These are phyloP conservation scores for Hebeloma cylindrosporum DNA, from an alignment of 768 basidiomycete species.

Conservation along the genomic window DNA sequence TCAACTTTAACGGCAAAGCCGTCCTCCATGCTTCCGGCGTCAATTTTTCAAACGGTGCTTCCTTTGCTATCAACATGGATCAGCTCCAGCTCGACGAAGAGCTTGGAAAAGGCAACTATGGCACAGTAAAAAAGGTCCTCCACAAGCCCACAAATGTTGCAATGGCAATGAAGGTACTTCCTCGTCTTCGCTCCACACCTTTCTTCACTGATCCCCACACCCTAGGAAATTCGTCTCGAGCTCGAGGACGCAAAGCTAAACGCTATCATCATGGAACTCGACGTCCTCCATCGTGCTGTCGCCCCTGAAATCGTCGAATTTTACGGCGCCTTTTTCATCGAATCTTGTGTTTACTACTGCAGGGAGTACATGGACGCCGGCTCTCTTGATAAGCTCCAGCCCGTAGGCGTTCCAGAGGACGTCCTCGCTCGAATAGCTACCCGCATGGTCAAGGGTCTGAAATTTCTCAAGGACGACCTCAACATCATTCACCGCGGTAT, in stretches of 20 bases:
- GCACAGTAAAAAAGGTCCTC: slow-evolving; percentile 93
- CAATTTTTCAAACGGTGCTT: slow-evolving; percentile 85
- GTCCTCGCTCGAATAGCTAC: slow-evolving; percentile 81
- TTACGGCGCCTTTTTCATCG: slow-evolving; percentile 98
- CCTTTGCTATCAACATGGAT: slow-evolving; percentile 92
- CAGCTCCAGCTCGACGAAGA: slow-evolving; percentile 91
- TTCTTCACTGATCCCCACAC: slow-evolving; percentile 2
- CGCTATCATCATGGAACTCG: slow-evolving; percentile 98
- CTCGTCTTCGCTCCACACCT: slow-evolving; percentile 9
- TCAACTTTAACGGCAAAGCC: slow-evolving; percentile 93
- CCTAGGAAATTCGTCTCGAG: slow-evolving; percentile 94
- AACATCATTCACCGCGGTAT: slow-evolving; percentile 69
- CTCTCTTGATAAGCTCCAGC: slow-evolving; percentile 81
- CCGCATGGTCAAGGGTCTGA: slow-evolving; percentile 84
- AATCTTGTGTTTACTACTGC: slow-evolving; percentile 99
- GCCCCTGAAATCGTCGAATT: slow-evolving; percentile 96
- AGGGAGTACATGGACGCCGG: slow-evolving; percentile 99
- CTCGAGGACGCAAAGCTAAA: slow-evolving; percentile 92
- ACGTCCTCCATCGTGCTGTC: slow-evolving; percentile 92
- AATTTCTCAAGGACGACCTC: slow-evolving; percentile 92
- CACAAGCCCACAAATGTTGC: slow-evolving; percentile 93
- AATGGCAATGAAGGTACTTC: slow-evolving; percentile 97
- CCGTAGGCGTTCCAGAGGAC: slow-evolving; percentile 66
- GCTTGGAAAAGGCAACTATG: slow-evolving; percentile 95
- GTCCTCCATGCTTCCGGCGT: slow-evolving; percentile 85